Percentiles rank a stretch among this genome's conserved stretches.
Conservation (phyloP, 164 flowering plant genomes). For the Umbellularia californica region DNA sequence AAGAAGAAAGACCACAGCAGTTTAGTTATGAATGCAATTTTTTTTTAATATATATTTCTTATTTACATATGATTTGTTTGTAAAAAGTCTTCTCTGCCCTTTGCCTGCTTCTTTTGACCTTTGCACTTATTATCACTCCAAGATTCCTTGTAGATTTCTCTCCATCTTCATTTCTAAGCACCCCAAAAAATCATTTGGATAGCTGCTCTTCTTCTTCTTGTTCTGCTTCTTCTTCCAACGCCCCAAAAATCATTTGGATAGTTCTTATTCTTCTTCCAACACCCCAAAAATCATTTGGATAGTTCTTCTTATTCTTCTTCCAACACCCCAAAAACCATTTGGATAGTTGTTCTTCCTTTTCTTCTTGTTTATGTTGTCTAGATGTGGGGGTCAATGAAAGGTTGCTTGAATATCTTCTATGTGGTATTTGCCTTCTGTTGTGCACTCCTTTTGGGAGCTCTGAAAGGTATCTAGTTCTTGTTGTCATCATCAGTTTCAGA, state of each 20-base stretch:
- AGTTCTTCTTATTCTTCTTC: background rate
- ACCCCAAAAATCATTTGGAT: background rate
- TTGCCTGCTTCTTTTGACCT: background rate
- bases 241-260: background rate
- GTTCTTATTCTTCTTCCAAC: background rate
- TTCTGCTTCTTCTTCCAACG: background rate
- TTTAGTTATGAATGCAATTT: too few species aligned
- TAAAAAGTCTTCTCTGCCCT: background rate
- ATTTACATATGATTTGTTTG: background rate
- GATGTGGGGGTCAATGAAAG: constrained; percentile 12
- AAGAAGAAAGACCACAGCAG: too few species aligned
- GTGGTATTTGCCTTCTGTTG: constrained; percentile 65
- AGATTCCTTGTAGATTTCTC: background rate
- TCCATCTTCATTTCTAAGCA: background rate
- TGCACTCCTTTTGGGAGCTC: constrained; percentile 68
- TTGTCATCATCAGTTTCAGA: background rate
- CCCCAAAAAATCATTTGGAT: background rate
- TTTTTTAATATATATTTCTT: too few species aligned
- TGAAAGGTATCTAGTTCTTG: constrained; percentile 52
- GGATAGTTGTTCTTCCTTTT: background rate
- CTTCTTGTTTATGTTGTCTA: background rate
- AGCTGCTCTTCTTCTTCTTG: too few species aligned
- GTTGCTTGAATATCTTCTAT: constrained; percentile 43
- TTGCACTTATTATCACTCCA: background rate
- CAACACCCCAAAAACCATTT: background rate